Evolutionary conservation across 768 basidiomycete genomes (phyloP), one percentile per base, ranked within the genome.

Genomic region (Panaeolus papilionaceus): DNA sequence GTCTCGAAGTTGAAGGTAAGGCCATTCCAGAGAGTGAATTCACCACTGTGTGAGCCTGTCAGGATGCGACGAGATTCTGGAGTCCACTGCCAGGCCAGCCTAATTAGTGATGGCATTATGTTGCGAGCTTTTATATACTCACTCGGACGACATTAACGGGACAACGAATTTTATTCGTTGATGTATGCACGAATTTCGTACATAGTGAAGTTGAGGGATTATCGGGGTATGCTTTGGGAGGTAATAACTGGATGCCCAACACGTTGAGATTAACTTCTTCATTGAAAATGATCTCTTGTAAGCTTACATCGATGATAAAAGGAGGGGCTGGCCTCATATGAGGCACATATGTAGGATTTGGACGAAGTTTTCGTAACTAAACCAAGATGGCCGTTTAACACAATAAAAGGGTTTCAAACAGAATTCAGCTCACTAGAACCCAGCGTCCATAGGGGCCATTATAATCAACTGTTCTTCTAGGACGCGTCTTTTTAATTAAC

Each of bases 1-100:
- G 97, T 98, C 79, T 99, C 98, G 75, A 99, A 99, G 81, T 99
- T 99, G 89, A 99, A 99, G 0, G 98, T 98, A 26, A 97, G 85
- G 33, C 97, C 97, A 71, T 99, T 99, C 98, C 98, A 99, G 6
- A 99, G 86, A 0, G 97, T 99, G 79, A 99, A 98, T 80, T 99
- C 98, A 58, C 98, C 98, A 69, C 92, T 95, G 23, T 96, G 95
- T 11, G 96, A 96, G 18, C 98, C 98, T 2, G 98, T 99, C 61
- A 99, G 81, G 23, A 99, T 85, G 2, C 98, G 90, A 38, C 98
- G 87, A 65, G 92, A 95, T 81, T 99, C 97, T 1, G 98, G 98
- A 18, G 96, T 99, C 95, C 97, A 99, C 95, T 98, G 70, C 49
- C 23, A 8, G n/a, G 65, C 54, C 65, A 42, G 33, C 63, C 40